Base-by-base conservation (phyloP, 805 yeast genomes). In the Spathaspora boniae region DNA sequence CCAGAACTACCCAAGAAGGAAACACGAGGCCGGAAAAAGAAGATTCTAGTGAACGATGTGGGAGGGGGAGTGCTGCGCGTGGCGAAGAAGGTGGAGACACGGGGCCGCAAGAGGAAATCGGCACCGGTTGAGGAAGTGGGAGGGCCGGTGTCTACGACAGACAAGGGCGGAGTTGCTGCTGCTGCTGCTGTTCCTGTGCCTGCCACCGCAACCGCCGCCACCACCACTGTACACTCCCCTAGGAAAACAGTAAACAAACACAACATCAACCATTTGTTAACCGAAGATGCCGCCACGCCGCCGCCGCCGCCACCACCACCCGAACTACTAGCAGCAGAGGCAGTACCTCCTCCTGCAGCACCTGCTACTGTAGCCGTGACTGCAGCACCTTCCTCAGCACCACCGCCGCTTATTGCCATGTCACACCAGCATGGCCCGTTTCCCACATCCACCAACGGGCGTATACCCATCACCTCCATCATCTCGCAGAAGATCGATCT, bases 401-500 rank as follows among this genome's bases (percentile, higher is more conserved):
- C 31, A n/a, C 17, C 31, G 6, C 8, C 4, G 16, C 5, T 17
- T 24, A n/a, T 5, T 25, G 26, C 5, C 14, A 20, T 12, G 5
- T 25, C 33, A 14, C 18, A 18, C 14, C 15, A 16, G 7, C 29
- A 11, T 9, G n/a, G n/a, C n/a, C n/a, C n/a, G n/a, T n/a, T n/a
- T n/a, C n/a, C n/a, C 19, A 17, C 12, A 7, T 24, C 9, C 2
- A 20, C 16, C 11, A 26, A 12, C 11, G 34, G 33, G 6, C 36
- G 38, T 12, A 22, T 34, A n/a, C 34, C 30, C 12, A 29, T 40
- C 11, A 43, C 46, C 21, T 43, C 46, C 15, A 43, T 43, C 4
- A 43, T 43, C n/a, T 43, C 46, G 4, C 46, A 43, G 26, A 40
- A 40, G 29, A 43, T 43, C 8, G 46, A 42, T 33, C 20, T 28